These are phyloP conservation scores for Ceratocystis diversiconidia DNA, from an alignment of 2,329 filamentous ascomycete species.

Conservation along the genomic window DNA sequence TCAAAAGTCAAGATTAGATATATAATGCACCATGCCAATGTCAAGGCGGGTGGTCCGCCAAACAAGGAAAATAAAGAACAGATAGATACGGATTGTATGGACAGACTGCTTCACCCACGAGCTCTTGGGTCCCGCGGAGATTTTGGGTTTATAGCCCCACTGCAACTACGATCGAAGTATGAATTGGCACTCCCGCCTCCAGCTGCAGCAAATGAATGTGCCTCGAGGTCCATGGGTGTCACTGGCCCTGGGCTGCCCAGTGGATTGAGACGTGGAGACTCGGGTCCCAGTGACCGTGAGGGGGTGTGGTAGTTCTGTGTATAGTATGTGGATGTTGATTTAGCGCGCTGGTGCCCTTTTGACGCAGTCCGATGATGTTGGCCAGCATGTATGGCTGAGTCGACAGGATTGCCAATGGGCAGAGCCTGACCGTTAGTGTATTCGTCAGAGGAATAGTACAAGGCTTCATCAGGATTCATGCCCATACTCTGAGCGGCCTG, in stretches of 20 bases:
- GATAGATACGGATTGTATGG: no score
- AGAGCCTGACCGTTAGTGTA: background rate
- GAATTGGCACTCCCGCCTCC: constrained; percentile 4
- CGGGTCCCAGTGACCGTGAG: constrained; percentile 27
- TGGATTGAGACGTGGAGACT: constrained; percentile 36
- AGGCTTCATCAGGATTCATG: background rate
- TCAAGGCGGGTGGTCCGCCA: no score
- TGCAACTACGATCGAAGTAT: constrained; percentile 19
- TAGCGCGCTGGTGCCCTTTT: background rate
- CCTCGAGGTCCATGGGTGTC: constrained; percentile 44
- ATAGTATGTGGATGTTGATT: background rate
- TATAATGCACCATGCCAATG: no score
- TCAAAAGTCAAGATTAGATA: no score
- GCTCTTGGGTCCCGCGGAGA: background rate
- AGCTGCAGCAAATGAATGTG: constrained; percentile 23
- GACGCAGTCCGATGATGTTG: background rate
- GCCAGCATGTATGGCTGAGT: background rate
- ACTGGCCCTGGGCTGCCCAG: constrained; percentile 46
- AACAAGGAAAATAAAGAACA: no score
- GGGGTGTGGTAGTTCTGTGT: constrained; percentile 5
- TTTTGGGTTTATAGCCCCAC: background rate
- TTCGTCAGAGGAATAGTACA: constrained; percentile 16
- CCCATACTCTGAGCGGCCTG: background rate
- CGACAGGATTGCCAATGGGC: background rate
- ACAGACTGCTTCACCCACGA: background rate